phyloP scores from a whole-genome alignment of 345 rosid genomes.

The Reutealis trisperma region DNA sequence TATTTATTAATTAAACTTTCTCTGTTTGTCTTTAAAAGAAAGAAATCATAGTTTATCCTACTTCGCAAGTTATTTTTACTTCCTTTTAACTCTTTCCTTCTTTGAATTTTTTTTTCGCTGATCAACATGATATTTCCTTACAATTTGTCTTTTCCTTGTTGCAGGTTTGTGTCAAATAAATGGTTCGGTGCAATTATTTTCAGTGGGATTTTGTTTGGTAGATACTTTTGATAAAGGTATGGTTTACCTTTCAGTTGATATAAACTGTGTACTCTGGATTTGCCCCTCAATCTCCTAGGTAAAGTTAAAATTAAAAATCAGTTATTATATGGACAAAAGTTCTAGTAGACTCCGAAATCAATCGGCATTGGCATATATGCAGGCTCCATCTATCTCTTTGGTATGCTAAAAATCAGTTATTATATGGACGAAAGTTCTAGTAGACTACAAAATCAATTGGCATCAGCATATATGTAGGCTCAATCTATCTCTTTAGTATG shows the following conservation, averaged over 20 bases:
- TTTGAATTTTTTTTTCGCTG: background rate
- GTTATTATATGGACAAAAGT: background rate
- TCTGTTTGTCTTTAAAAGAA: background rate
- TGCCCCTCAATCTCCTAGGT: background rate
- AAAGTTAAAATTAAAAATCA: background rate
- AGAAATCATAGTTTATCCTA: background rate
- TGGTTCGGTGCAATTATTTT: conserved; percentile 86
- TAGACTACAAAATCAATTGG: too few relatives aligned
- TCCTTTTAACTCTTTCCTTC: background rate
- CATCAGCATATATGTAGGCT: too few relatives aligned
- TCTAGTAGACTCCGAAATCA: too few relatives aligned
- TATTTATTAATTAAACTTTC: too few relatives aligned
- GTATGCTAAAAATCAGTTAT: background rate
- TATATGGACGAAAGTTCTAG: too few relatives aligned
- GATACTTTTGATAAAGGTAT: conserved; percentile 36
- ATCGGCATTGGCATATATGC: too few relatives aligned
- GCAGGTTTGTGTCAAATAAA: conserved; percentile 88
- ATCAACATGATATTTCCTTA: background rate
- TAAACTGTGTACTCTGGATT: background rate
- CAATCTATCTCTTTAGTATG: too few relatives aligned
- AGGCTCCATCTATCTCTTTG: too few relatives aligned
- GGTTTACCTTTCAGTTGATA: background rate
- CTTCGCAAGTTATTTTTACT: background rate
- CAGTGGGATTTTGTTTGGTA: conserved; percentile 75
- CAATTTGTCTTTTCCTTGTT: conserved; percentile 7